These are phyloP conservation scores for Physocladia obscura DNA, from an alignment of 192 early-diverging fungal species.

Conservation along the genomic window DNA sequence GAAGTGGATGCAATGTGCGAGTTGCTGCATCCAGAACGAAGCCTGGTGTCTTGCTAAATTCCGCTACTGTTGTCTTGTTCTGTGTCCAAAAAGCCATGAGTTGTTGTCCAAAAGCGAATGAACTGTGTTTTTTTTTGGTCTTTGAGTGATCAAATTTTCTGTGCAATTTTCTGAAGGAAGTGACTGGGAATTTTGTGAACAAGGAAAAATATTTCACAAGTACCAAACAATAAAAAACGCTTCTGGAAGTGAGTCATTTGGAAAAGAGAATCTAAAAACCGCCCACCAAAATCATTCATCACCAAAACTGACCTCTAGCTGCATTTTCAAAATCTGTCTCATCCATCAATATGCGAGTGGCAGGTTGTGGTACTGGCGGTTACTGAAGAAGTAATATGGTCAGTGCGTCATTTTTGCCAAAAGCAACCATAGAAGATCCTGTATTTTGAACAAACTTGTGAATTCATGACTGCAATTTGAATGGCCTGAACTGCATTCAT, in stretches of 20 bases:
- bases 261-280: background rate
- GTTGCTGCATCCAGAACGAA: background rate
- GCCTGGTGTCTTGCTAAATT: background rate
- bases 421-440: background rate
- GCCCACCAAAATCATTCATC: slow-evolving; percentile 6
- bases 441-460: background rate
- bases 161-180: no score
- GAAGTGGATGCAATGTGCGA: background rate
- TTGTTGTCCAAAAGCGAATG: no score
- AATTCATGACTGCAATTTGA: background rate
- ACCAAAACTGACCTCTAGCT: background rate
- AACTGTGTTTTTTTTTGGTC: no score
- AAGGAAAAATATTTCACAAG: no score
- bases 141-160: no score
- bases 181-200: no score
- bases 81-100: no score
- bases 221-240: background rate
- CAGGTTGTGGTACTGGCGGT: background rate
- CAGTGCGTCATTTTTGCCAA: background rate
- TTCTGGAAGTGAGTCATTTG: background rate
- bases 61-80: no score
- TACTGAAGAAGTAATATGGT: background rate
- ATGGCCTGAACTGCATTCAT: background rate
- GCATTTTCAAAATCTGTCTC: background rate
- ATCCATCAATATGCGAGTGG: background rate